Evolutionary conservation across 768 basidiomycete species (phyloP).

Genomic region (Vararia minispora): DNA sequence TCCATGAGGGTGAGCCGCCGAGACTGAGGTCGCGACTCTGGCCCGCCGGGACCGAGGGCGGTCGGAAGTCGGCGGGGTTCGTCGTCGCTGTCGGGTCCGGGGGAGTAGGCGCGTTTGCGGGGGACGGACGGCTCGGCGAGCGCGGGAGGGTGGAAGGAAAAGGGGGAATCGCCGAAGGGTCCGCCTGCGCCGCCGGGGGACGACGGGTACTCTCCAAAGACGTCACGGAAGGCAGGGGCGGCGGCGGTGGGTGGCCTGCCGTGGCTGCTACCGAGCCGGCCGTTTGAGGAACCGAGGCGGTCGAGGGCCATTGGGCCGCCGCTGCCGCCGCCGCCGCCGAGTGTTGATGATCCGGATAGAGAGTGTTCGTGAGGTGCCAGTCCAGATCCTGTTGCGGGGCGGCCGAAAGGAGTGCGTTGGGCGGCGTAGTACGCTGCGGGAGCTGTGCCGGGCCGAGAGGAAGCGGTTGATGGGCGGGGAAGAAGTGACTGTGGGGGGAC

Average conservation of each 20-base stretch:
- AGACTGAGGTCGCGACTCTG: slow-evolving; percentile 69
- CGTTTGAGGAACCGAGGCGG: no score
- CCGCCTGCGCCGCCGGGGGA: slow-evolving; percentile 19
- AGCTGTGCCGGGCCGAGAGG: slow-evolving; percentile 60
- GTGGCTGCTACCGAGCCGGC: no score
- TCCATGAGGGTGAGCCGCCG: slow-evolving; percentile 79
- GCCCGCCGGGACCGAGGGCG: slow-evolving; percentile 31
- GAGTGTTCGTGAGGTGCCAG: slow-evolving; percentile 26
- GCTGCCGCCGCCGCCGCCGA: no score
- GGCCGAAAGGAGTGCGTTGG: slow-evolving; percentile 29
- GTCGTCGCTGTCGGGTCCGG: slow-evolving; percentile 44
- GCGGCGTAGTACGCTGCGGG: slow-evolving; percentile 51
- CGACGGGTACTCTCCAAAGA: slow-evolving; percentile 10
- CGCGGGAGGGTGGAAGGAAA: slow-evolving; percentile 68
- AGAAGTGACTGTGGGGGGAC: slow-evolving; percentile 32
- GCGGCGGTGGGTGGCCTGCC: slow-evolving; percentile 12
- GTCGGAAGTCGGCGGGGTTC: slow-evolving; percentile 25
- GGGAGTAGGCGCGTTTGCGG: slow-evolving; percentile 54
- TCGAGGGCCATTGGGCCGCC: no score
- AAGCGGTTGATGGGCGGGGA: slow-evolving; percentile 51
- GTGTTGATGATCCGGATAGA: no score
- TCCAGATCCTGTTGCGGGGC: slow-evolving; percentile 32
- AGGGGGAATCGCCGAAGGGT: slow-evolving; percentile 51
- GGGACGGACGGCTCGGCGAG: slow-evolving; percentile 33
- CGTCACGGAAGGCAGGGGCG: neutral